These are phyloP conservation scores for Diaporthe ampelina DNA, from an alignment of 2,329 filamentous ascomycete genomes.

Conservation along the genomic window DNA sequence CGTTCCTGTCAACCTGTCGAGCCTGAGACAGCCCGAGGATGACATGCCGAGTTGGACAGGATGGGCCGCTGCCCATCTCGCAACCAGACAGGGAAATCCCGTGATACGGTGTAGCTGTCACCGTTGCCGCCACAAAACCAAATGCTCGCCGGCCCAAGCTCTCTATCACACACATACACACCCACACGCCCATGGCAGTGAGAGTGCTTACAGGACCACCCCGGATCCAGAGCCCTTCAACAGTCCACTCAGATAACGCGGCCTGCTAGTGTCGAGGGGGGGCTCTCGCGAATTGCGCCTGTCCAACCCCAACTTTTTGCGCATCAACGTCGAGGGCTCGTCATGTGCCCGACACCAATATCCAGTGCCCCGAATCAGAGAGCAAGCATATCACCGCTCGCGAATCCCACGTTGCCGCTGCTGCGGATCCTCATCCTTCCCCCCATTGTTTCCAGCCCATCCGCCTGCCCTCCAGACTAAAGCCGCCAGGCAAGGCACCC, in stretches of 20 bases:
- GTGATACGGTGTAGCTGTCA: conserved; percentile 30
- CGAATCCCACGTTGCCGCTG: conserved; percentile 6
- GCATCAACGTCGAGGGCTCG: conserved; percentile 19
- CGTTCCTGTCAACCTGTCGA: background rate
- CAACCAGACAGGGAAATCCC: conserved; percentile 31
- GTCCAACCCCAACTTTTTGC: conserved; percentile 32
- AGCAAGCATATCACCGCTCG: conserved; percentile 9
- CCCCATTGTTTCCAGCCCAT: background rate
- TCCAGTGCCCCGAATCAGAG: conserved; percentile 10
- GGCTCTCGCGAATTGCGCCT: conserved; percentile 24
- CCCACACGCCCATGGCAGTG: too few species aligned
- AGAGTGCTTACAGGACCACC: conserved; percentile 23
- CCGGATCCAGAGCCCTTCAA: conserved; percentile 11
- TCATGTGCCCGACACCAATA: conserved; percentile 11
- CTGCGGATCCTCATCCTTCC: background rate
- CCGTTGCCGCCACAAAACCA: conserved; percentile 16
- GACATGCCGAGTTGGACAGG: conserved; percentile 26
- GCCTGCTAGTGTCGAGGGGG: conserved; percentile 24
- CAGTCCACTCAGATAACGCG: conserved; percentile 23
- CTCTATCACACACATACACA: background rate
- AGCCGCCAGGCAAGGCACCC: background rate
- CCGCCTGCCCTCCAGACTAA: background rate
- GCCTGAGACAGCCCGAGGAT: background rate
- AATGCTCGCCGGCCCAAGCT: background rate
- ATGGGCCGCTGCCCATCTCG: background rate